phyloP scores from a whole-genome alignment of 1,284 basidiomycete species.

The Marasmius oreades region DNA sequence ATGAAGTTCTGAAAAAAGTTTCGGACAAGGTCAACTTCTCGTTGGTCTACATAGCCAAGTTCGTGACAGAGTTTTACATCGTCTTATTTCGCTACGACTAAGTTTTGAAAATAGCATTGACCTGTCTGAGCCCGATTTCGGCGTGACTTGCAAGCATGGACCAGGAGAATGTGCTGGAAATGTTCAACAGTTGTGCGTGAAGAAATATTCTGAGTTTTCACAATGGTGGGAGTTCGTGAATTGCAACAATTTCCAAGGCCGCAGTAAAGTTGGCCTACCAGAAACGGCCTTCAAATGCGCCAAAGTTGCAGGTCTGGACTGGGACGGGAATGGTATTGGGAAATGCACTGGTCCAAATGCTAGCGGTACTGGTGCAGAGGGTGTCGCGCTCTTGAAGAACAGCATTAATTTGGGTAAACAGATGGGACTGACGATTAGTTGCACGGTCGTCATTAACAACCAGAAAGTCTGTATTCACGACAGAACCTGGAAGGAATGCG shows the following conservation, averaged over 20 bases:
- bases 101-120: slow-evolving; percentile 47
- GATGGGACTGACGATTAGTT: slow-evolving; percentile 69
- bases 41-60: slow-evolving; percentile 75
- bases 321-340: slow-evolving; percentile 35
- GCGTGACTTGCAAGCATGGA: slow-evolving; percentile 79
- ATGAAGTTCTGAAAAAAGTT: slow-evolving; percentile 63
- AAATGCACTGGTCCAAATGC: slow-evolving; percentile 39
- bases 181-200: slow-evolving; percentile 79
- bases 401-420: slow-evolving; percentile 49
- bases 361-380: slow-evolving; percentile 56
- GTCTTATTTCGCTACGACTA: not conserved
- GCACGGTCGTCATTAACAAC: slow-evolving; percentile 76
- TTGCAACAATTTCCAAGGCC: slow-evolving; percentile 75
- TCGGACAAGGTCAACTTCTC: slow-evolving; percentile 66
- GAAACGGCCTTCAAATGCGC: slow-evolving; percentile 69
- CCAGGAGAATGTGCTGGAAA: slow-evolving; percentile 81
- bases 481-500: slow-evolving; percentile 77
- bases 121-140: slow-evolving; percentile 59
- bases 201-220: slow-evolving; percentile 47
- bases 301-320: slow-evolving; percentile 58
- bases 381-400: slow-evolving; percentile 54
- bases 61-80: slow-evolving; percentile 23
- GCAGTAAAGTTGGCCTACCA: slow-evolving; percentile 59
- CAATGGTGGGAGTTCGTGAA: slow-evolving; percentile 73
- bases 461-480: slow-evolving; percentile 75